Conservation (phyloP, 1,139 yeast genomes). For the Nadsonia commutata region DNA sequence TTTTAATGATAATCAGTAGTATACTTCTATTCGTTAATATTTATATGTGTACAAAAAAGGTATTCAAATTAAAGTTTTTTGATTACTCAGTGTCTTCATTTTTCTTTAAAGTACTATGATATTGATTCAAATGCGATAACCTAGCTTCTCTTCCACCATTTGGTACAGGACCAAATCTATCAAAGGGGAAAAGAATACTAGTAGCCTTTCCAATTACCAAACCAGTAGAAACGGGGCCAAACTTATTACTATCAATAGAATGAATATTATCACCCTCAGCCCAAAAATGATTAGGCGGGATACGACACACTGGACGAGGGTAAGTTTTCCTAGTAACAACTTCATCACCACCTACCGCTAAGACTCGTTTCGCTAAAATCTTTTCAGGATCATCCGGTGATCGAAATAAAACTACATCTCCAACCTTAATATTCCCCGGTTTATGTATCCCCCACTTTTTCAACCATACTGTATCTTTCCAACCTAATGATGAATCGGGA, state of each 20-base stretch:
- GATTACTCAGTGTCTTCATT: background rate
- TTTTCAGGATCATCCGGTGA: conserved; percentile 69
- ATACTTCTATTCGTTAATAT: background rate
- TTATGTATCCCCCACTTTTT: conserved; percentile 46
- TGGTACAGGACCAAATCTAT: conserved; percentile 28
- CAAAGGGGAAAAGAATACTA: conserved; percentile 51
- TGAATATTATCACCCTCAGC: conserved; percentile 89
- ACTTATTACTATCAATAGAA: conserved; percentile 68
- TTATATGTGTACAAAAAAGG: too few species aligned
- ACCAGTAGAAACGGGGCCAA: conserved; percentile 76
- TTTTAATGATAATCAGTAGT: background rate
- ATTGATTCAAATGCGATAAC: conserved; percentile 1
- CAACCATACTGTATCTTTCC: conserved; percentile 54
- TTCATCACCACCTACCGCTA: conserved; percentile 59
- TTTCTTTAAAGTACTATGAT: background rate
- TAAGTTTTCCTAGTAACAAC: conserved; percentile 46
- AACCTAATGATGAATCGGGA: conserved; percentile 37
- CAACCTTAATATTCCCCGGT: conserved; percentile 33
- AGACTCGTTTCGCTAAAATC: conserved; percentile 60
- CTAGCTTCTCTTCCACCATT: conserved; percentile 22
- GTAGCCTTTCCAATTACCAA: conserved; percentile 62
- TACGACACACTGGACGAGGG: conserved; percentile 42
- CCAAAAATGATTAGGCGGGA: conserved; percentile 81
- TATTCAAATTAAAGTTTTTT: too few species aligned
- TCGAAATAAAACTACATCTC: conserved; percentile 65